phyloP scores from a whole-genome alignment of 305 asterid species.

The Euphrasia arctica region DNA sequence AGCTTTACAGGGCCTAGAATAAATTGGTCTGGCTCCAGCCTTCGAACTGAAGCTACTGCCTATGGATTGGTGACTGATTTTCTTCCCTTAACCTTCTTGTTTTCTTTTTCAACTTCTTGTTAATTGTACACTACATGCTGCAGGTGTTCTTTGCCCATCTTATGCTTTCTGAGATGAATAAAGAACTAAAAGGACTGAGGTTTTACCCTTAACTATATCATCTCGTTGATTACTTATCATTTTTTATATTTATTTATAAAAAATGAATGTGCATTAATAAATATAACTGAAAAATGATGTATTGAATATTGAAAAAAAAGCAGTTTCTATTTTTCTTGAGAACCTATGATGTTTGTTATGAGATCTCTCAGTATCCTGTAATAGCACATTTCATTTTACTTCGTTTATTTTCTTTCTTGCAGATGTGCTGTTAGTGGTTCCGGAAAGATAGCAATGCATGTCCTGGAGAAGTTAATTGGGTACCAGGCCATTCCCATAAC shows the following conservation, averaged over 20 bases:
- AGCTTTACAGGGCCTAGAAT: constrained; percentile 97
- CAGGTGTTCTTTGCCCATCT: constrained; percentile 98
- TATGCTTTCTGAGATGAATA: constrained; percentile 96
- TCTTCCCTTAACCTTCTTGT: background rate
- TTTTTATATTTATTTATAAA: constrained; percentile 3
- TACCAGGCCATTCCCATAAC: constrained; percentile 92
- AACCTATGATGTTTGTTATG: constrained; percentile 21
- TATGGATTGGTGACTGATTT: constrained; percentile 80
- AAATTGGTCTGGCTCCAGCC: constrained; percentile 96
- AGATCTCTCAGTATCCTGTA: constrained; percentile 16
- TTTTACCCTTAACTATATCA: constrained; percentile 18
- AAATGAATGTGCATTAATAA: constrained; percentile 11
- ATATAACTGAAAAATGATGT: constrained; percentile 3
- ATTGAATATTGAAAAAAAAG: constrained; percentile 10
- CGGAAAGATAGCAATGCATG: constrained; percentile 98
- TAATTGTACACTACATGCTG: constrained; percentile 29
- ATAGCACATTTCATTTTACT: constrained; percentile 1
- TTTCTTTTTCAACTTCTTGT: constrained; percentile 5
- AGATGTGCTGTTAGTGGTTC: constrained; percentile 98
- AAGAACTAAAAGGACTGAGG: constrained; percentile 98
- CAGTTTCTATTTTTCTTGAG: constrained; percentile 16
- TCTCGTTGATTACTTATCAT: background rate
- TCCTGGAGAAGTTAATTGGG: constrained; percentile 92
- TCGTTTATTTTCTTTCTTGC: constrained; percentile 19
- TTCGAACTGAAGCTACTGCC: constrained; percentile 99